Percentiles rank a stretch among this genome's conserved stretches.
Conservation (phyloP, 2,329 filamentous ascomycete species). For the Hymenoscyphus fraxineus region DNA sequence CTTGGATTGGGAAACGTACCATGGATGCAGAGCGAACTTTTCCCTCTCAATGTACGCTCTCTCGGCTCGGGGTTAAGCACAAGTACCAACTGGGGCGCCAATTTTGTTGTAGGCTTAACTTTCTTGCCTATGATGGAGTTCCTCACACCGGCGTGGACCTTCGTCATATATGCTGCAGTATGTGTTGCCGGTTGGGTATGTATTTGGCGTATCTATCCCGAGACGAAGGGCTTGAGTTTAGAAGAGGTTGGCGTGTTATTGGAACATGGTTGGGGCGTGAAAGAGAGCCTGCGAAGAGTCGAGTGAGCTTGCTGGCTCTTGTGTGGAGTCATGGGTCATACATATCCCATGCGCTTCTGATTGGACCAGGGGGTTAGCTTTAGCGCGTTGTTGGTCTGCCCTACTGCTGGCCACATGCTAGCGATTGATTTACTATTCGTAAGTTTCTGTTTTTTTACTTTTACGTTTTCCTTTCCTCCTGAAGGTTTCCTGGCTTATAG, state of each 20-base stretch:
- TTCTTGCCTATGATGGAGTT: slow-evolving; percentile 84
- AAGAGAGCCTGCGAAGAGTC: slow-evolving; percentile 38
- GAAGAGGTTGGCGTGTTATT: slow-evolving; percentile 75
- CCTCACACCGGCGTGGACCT: slow-evolving; percentile 71
- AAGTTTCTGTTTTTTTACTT: neutral
- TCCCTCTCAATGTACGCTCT: slow-evolving; percentile 70
- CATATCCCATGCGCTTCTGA: neutral
- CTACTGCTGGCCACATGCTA: neutral
- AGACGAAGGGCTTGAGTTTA: slow-evolving; percentile 76
- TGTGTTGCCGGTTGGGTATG: slow-evolving; percentile 65
- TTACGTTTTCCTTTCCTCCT: neutral
- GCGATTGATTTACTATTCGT: neutral
- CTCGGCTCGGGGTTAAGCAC: slow-evolving; percentile 71
- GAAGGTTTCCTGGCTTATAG: no score
- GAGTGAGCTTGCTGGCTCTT: neutral
- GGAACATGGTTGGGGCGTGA: slow-evolving; percentile 69
- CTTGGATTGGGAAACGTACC: slow-evolving; percentile 87
- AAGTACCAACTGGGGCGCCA: slow-evolving; percentile 82
- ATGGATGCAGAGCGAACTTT: slow-evolving; percentile 94
- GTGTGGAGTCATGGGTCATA: neutral
- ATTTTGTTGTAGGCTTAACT: slow-evolving; percentile 80
- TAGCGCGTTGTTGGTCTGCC: neutral
- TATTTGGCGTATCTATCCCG: slow-evolving; percentile 76
- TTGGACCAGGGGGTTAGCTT: neutral
- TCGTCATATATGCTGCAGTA: slow-evolving; percentile 71